Evolutionary conservation across 768 basidiomycete species (phyloP).

Genomic region (Hebeloma cylindrosporum): DNA sequence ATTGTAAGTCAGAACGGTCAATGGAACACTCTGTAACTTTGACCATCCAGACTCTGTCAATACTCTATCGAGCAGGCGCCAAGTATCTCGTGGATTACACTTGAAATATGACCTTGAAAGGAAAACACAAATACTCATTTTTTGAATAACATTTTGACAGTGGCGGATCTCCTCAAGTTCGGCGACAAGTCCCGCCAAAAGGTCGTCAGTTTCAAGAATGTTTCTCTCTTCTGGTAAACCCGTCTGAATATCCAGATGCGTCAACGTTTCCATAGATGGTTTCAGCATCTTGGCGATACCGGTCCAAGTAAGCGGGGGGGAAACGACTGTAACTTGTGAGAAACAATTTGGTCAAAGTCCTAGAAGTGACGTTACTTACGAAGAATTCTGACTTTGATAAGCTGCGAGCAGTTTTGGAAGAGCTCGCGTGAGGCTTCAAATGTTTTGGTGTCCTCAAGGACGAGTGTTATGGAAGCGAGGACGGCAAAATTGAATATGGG

Average conservation of each 20-base stretch:
- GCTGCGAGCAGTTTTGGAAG: not conserved
- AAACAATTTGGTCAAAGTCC: too few species aligned
- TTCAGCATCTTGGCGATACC: not conserved
- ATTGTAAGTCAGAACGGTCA: not conserved
- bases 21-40: not conserved
- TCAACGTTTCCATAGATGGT: slow-evolving; percentile 2
- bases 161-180: not conserved
- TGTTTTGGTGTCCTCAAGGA: not conserved
- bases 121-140: not conserved
- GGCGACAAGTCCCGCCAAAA: not conserved
- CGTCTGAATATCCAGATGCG: not conserved
- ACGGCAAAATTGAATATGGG: slow-evolving; percentile 1
- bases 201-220: not conserved
- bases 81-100: not conserved
- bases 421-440: not conserved
- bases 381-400: not conserved
- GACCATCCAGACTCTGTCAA: not conserved
- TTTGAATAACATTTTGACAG: not conserved
- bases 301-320: not conserved
- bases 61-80: slow-evolving; percentile 1
- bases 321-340: not conserved
- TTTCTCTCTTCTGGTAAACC: not conserved
- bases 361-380: not conserved
- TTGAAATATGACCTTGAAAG: not conserved
- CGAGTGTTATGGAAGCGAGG: not conserved